A percentile compares a stretch with the other conserved stretches of the same genome.
These are phyloP conservation scores for Pestalotiopsis sp. DNA, from an alignment of 2,329 filamentous ascomycete genomes.

Conservation along the genomic window DNA sequence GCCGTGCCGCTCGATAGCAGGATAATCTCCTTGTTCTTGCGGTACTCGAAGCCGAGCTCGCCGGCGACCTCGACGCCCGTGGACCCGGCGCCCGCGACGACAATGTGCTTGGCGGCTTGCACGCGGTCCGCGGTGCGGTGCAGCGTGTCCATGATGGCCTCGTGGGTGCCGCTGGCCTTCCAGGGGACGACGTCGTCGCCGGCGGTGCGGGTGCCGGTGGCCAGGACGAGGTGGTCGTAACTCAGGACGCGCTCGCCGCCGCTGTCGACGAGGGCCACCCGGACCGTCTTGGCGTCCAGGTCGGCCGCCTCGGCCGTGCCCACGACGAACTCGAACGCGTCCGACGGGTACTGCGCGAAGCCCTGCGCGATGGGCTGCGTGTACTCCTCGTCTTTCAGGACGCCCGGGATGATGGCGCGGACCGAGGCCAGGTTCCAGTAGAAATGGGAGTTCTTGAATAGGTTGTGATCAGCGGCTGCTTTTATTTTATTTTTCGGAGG, in stretches of 20 bases:
- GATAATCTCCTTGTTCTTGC: slow-evolving; percentile 49
- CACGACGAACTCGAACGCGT: slow-evolving; percentile 54
- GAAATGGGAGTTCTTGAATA: slow-evolving; percentile 55
- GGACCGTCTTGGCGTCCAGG: slow-evolving; percentile 41
- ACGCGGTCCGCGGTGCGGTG: slow-evolving; percentile 44
- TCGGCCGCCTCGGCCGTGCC: slow-evolving; percentile 50
- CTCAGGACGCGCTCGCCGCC: slow-evolving; percentile 36
- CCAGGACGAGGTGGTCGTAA: slow-evolving; percentile 62
- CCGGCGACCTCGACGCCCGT: slow-evolving; percentile 60
- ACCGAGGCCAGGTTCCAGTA: slow-evolving; percentile 63
- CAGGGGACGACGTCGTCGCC: slow-evolving; percentile 47
- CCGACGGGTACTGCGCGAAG: slow-evolving; percentile 51
- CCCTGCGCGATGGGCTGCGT: slow-evolving; percentile 52
- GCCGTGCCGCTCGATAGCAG: slow-evolving; percentile 44
- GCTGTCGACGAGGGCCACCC: slow-evolving; percentile 32
- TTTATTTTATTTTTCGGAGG: background rate
- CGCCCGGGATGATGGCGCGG: slow-evolving; percentile 55
- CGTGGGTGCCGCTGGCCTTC: slow-evolving; percentile 53
- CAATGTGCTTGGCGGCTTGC: slow-evolving; percentile 50
- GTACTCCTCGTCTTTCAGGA: slow-evolving; percentile 52
- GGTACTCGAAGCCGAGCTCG: slow-evolving; percentile 56
- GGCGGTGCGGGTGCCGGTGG: slow-evolving; percentile 53
- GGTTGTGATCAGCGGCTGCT: background rate
- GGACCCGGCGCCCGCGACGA: slow-evolving; percentile 59
- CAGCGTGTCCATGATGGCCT: slow-evolving; percentile 45